Conservation (phyloP, 2,329 filamentous ascomycete genomes). For the Lachnellula arida region DNA sequence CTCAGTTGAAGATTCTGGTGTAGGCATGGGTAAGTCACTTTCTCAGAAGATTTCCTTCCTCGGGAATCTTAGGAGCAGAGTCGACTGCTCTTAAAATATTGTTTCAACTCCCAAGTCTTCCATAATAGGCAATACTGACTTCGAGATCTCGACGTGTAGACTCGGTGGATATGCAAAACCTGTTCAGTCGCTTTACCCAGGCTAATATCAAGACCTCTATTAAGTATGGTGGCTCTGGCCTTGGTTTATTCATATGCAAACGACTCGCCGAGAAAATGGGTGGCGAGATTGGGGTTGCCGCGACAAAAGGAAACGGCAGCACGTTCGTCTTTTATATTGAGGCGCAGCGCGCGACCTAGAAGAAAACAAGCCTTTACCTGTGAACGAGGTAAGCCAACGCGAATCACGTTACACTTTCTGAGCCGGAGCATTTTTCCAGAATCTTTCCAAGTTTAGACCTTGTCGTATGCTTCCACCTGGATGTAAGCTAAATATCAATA, state of each 20-base stretch:
- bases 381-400: neutral
- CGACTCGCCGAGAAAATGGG: constrained; percentile 77
- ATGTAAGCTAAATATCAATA: neutral
- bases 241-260: constrained; percentile 75
- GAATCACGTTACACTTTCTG: too few species aligned
- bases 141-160: too few species aligned
- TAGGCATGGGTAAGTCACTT: constrained; percentile 50
- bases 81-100: too few species aligned
- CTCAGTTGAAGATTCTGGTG: constrained; percentile 71
- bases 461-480: too few species aligned
- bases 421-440: too few species aligned
- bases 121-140: too few species aligned
- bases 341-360: constrained; percentile 33
- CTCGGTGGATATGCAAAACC: constrained; percentile 40
- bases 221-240: constrained; percentile 72
- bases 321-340: constrained; percentile 74
- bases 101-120: too few species aligned
- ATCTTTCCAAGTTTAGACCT: too few species aligned
- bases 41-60: too few species aligned
- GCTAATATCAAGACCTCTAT: constrained; percentile 68
- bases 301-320: constrained; percentile 63
- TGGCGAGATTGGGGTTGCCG: constrained; percentile 71
- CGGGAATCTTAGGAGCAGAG: too few species aligned
- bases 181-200: constrained; percentile 77
- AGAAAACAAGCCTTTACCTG: neutral